Evolutionary conservation across 441 rosid genomes (phyloP).

Genomic region (Syzygium syzygioides): DNA sequence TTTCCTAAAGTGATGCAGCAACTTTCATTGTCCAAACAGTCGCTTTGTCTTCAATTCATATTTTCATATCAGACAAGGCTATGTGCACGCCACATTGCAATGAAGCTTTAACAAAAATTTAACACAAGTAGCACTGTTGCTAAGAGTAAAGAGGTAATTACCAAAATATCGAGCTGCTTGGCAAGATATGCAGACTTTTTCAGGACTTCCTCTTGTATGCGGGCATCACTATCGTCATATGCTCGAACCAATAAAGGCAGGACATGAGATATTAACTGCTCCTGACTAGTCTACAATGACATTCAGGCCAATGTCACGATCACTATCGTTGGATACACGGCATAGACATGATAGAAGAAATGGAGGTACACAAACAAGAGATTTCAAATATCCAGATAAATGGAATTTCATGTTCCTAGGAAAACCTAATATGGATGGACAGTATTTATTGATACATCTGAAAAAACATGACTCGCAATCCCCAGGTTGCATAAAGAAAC

Average conservation of each 20-base stretch:
- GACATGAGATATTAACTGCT: constrained; percentile 57
- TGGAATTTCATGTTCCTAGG: neutral
- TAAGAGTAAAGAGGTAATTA: constrained; percentile 20
- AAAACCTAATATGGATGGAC: neutral
- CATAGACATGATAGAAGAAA: neutral
- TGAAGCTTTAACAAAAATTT: neutral
- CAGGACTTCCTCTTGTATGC: constrained; percentile 86
- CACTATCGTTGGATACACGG: neutral
- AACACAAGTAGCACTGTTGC: neutral
- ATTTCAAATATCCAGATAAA: neutral
- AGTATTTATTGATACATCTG: neutral
- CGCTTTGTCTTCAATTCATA: neutral
- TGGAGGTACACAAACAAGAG: neutral
- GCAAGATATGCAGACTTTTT: constrained; percentile 72
- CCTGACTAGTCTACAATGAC: constrained; percentile 56
- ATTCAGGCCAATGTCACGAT: neutral
- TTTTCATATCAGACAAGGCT: neutral
- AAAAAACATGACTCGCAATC: neutral
- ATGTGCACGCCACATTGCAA: neutral
- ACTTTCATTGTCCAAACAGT: neutral
- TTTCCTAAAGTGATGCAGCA: neutral
- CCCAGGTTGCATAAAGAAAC: neutral
- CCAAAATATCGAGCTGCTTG: constrained; percentile 86
- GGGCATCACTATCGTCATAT: constrained; percentile 85
- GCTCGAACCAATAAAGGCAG: constrained; percentile 86